These are phyloP conservation scores for Ustilago tritici DNA, from an alignment of 1,284 basidiomycete species.

Conservation along the genomic window DNA sequence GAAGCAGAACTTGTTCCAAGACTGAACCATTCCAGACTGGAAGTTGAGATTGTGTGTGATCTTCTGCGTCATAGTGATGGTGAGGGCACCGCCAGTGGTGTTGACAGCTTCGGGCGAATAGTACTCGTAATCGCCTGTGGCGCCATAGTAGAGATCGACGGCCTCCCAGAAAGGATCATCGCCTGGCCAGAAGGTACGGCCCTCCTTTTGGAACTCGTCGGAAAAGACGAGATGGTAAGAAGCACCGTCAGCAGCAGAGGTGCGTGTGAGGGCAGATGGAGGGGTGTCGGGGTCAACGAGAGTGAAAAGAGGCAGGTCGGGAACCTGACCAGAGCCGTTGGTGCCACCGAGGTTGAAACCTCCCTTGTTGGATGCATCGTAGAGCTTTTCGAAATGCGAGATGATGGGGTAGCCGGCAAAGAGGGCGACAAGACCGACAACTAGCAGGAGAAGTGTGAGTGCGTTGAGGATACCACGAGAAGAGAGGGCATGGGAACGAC, in stretches of 20 bases:
- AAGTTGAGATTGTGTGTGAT: slow-evolving; percentile 61
- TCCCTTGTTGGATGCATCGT: slow-evolving; percentile 17
- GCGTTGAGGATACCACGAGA: slow-evolving; percentile 54
- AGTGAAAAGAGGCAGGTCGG: slow-evolving; percentile 48
- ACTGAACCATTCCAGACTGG: slow-evolving; percentile 64
- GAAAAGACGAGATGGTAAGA: slow-evolving; percentile 62
- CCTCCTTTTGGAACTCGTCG: slow-evolving; percentile 61
- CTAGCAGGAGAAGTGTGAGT: slow-evolving; percentile 40
- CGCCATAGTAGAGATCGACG: slow-evolving; percentile 59
- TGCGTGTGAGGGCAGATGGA: slow-evolving; percentile 33
- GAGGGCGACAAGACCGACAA: slow-evolving; percentile 48
- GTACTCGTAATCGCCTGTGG: slow-evolving; percentile 58
- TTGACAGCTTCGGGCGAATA: slow-evolving; percentile 59
- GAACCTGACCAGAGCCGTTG: slow-evolving; percentile 64
- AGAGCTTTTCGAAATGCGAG: slow-evolving; percentile 36
- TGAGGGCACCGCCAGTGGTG: slow-evolving; percentile 54
- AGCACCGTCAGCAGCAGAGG: slow-evolving; percentile 29
- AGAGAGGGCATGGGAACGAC: slow-evolving; percentile 32
- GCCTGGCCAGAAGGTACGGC: slow-evolving; percentile 64
- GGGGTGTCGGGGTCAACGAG: slow-evolving; percentile 61
- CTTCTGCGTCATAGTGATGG: slow-evolving; percentile 55
- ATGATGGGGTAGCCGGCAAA: slow-evolving; percentile 62
- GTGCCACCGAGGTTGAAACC: slow-evolving; percentile 78
- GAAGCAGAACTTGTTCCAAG: slow-evolving; percentile 68
- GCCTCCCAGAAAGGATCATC: slow-evolving; percentile 65